Evolutionary conservation across 2,329 filamentous ascomycete species (phyloP).

Genomic region (Ophiostoma australiae): DNA sequence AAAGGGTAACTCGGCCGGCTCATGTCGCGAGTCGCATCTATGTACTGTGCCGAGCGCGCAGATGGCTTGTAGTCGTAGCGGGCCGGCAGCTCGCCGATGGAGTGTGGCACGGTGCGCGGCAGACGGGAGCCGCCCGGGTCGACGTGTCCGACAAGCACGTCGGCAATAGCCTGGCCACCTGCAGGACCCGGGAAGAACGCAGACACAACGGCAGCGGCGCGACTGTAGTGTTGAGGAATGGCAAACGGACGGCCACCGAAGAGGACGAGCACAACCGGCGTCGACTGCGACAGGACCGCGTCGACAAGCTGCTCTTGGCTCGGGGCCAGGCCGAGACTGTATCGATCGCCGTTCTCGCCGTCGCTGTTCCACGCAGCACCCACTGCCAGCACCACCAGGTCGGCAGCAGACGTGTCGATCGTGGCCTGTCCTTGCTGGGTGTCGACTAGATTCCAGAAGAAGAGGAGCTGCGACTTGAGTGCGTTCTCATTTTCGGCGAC

Average conservation of each 20-base stretch:
- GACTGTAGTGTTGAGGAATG: not conserved
- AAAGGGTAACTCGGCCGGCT: not conserved
- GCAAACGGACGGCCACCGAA: not conserved
- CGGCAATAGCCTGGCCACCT: not conserved
- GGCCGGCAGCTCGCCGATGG: constrained; percentile 13
- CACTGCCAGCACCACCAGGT: not conserved
- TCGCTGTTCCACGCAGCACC: not conserved
- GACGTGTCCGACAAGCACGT: not conserved
- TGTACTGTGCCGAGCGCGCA: not conserved
- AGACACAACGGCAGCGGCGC: not conserved
- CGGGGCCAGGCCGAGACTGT: not conserved
- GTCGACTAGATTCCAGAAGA: constrained; percentile 3
- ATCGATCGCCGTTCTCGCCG: not conserved
- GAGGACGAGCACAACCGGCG: not conserved
- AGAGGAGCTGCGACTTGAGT: not conserved
- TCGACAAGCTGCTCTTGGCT: not conserved
- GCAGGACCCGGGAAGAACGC: not conserved
- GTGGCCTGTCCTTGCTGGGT: not conserved
- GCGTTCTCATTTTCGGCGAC: not conserved
- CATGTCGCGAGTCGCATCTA: not conserved
- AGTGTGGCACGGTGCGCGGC: constrained; percentile 11
- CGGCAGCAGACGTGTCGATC: not conserved
- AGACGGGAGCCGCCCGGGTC: constrained; percentile 3
- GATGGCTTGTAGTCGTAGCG: constrained; percentile 19
- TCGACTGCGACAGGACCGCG: not conserved